Percentiles rank a stretch among this genome's conserved stretches.
Conservation (phyloP, 2,329 filamentous ascomycete species). For the Orbilia ellipsospora region DNA sequence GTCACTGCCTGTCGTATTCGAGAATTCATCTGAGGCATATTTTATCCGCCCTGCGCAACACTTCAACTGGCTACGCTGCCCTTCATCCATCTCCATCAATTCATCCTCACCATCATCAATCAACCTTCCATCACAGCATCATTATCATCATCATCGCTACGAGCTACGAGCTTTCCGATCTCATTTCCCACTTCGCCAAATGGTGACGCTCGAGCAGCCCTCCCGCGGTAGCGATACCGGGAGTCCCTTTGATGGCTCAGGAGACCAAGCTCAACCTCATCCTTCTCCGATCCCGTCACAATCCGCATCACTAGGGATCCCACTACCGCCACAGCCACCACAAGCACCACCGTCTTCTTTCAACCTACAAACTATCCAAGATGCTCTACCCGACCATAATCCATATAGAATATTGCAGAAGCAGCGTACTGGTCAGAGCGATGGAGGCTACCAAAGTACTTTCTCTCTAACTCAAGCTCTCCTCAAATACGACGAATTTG, state of each 20-base stretch:
- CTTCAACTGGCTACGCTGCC: too few species aligned
- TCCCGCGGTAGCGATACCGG: constrained; percentile 16
- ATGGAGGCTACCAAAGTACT: constrained; percentile 42
- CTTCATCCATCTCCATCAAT: neutral
- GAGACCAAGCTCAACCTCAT: neutral
- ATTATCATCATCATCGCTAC: constrained; percentile 2
- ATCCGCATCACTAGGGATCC: constrained; percentile 3
- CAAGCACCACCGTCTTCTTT: constrained; percentile 22
- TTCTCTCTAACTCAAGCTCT: constrained; percentile 2
- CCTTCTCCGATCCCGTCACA: constrained; percentile 13
- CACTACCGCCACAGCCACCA: constrained; percentile 4
- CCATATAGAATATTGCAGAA: constrained; percentile 50
- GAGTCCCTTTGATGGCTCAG: constrained; percentile 31
- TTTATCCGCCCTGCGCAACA: too few species aligned
- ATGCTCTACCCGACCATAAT: constrained; percentile 48
- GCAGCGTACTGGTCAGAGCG: constrained; percentile 49
- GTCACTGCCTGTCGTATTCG: too few species aligned
- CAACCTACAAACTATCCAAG: constrained; percentile 38
- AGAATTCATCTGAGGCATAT: too few species aligned
- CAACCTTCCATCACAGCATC: neutral
- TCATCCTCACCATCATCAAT: neutral
- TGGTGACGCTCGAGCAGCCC: constrained; percentile 45
- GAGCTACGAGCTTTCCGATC: neutral
- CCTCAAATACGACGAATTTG: neutral
- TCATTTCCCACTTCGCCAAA: constrained; percentile 15